These are phyloP conservation scores for Penicillium steckii DNA, from an alignment of 495 filamentous ascomycete species.

Conservation along the genomic window DNA sequence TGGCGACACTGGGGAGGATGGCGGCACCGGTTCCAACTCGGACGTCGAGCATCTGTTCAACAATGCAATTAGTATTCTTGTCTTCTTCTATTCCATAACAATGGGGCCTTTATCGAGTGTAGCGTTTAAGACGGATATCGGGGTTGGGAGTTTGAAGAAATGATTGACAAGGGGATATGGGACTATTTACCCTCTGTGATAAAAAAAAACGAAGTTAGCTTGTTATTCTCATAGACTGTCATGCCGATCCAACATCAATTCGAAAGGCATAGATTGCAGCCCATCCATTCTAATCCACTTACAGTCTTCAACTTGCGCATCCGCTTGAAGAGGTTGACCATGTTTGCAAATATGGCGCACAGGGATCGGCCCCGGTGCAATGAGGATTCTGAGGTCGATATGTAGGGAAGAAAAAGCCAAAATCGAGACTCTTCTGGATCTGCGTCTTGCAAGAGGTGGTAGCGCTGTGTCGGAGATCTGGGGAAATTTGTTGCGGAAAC, in stretches of 20 bases:
- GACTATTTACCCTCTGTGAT: slow-evolving; percentile 36
- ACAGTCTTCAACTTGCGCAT: slow-evolving; percentile 77
- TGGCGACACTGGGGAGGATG: slow-evolving; percentile 58
- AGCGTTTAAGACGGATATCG: background rate
- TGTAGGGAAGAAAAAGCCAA: background rate
- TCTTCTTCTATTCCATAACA: too few relatives aligned
- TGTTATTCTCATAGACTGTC: background rate
- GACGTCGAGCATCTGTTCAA: slow-evolving; percentile 63
- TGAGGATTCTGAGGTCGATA: background rate
- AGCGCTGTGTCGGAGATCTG: slow-evolving; percentile 18
- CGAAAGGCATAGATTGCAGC: background rate
- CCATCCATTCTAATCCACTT: slow-evolving; percentile 36
- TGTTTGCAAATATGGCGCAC: slow-evolving; percentile 38
- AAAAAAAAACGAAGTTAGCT: slow-evolving; percentile 6
- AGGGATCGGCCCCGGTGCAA: slow-evolving; percentile 18
- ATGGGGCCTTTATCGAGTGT: background rate
- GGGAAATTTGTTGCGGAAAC: slow-evolving; percentile 28
- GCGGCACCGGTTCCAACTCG: slow-evolving; percentile 80
- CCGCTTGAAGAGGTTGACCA: slow-evolving; percentile 77
- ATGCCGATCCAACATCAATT: too few relatives aligned
- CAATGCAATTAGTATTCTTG: background rate
- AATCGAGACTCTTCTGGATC: background rate
- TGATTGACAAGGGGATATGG: slow-evolving; percentile 11
- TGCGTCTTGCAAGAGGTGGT: slow-evolving; percentile 3
- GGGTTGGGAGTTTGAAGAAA: slow-evolving; percentile 8